Conservation (phyloP, 345 rosid species). For the Eucalyptus viminalis region DNA sequence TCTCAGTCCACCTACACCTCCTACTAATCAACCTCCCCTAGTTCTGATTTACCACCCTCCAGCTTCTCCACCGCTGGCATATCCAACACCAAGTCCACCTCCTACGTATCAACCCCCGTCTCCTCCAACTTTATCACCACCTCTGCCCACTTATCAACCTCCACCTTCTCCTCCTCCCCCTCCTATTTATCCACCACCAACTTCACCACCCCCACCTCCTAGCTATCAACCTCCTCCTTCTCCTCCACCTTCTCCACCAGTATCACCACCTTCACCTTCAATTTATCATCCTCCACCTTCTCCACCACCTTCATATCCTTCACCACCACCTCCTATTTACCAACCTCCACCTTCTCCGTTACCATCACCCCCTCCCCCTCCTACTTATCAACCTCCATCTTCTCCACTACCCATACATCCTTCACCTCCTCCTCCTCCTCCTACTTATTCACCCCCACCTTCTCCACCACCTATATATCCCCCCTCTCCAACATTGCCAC, state of each 20-base stretch:
- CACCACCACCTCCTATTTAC: background rate
- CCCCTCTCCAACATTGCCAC: conserved; percentile 1
- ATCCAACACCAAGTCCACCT: background rate
- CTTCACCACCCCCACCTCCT: background rate
- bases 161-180: background rate
- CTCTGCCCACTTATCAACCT: background rate
- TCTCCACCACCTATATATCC: background rate
- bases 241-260: background rate
- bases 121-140: background rate
- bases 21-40: background rate
- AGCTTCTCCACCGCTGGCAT: background rate
- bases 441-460: background rate
- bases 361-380: background rate
- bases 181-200: background rate
- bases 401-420: background rate
- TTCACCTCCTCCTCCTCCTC: background rate
- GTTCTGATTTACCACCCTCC: background rate
- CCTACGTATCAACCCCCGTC: background rate
- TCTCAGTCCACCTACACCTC: background rate
- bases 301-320: background rate
- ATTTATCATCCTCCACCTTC: background rate
- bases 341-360: background rate
- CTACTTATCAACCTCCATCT: background rate
- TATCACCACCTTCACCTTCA: background rate
- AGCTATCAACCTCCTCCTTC: background rate